These are phyloP conservation scores for Edaphochlamys debaryana DNA, from an alignment of 139 green algal species.

Conservation along the genomic window DNA sequence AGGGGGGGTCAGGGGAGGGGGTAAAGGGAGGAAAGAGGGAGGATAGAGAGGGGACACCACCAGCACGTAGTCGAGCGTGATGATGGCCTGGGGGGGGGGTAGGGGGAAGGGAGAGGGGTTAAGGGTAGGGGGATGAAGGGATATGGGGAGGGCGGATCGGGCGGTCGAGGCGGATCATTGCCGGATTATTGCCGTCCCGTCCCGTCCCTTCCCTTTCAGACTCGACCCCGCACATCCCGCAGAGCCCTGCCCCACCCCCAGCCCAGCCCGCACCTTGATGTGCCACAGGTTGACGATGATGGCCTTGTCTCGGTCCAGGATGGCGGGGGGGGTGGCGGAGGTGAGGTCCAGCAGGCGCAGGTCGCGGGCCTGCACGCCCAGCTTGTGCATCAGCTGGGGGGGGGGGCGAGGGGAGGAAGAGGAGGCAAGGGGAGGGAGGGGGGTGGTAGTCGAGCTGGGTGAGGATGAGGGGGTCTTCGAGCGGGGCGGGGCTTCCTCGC, in stretches of 20 bases:
- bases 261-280: constrained; percentile 23
- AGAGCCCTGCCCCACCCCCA: neutral
- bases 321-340: constrained; percentile 43
- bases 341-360: constrained; percentile 56
- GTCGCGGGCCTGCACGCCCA: constrained; percentile 50
- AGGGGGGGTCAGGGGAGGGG: neutral
- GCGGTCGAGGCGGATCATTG: too few species aligned
- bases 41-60: too few species aligned
- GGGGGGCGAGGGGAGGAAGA: neutral
- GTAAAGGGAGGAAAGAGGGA: neutral
- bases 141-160: too few species aligned
- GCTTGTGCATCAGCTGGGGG: constrained; percentile 12
- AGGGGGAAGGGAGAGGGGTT: too few species aligned
- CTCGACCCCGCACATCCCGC: neutral
- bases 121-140: neutral
- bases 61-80: constrained; percentile 63
- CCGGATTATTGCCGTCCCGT: too few species aligned
- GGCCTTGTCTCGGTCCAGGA: constrained; percentile 52
- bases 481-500: too few species aligned
- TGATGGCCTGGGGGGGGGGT: constrained; percentile 35
- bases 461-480: too few species aligned
- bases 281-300: constrained; percentile 56
- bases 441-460: too few species aligned
- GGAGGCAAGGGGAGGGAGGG: too few species aligned
- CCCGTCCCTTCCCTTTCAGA: too few species aligned